phyloP scores from a whole-genome alignment of 2,329 filamentous ascomycete species.

The Colletotrichum sp. region DNA sequence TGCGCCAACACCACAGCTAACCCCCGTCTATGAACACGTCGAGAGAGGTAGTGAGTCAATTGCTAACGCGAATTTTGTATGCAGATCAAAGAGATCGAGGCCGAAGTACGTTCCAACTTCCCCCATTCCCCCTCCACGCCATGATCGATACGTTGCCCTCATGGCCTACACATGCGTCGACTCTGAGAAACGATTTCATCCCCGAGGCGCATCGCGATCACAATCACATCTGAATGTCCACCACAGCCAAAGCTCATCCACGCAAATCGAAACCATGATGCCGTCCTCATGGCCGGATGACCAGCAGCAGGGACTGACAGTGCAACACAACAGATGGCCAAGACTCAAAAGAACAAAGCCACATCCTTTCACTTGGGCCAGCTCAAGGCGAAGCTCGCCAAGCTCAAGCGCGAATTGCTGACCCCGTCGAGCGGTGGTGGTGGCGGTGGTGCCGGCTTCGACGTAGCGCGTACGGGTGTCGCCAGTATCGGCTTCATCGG shows the following conservation, averaged over 20 bases:
- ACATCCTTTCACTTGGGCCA: slow-evolving; percentile 94
- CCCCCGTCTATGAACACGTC: not conserved
- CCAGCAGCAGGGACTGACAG: not conserved
- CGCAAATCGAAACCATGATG: not conserved
- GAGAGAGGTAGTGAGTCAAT: not conserved
- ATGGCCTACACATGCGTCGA: not conserved
- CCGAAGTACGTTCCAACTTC: slow-evolving; percentile 70
- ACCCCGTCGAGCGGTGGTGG: slow-evolving; percentile 86
- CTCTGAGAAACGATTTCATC: not conserved
- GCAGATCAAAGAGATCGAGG: slow-evolving; percentile 95
- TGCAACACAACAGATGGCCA: slow-evolving; percentile 73
- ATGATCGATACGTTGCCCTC: not conserved
- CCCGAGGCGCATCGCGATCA: not conserved
- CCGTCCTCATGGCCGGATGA: not conserved
- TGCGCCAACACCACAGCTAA: slow-evolving; percentile 26
- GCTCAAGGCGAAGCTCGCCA: slow-evolving; percentile 96
- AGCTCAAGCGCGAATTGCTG: slow-evolving; percentile 94
- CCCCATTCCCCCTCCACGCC: slow-evolving; percentile 7
- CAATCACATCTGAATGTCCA: not conserved
- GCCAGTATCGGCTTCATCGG: slow-evolving; percentile 98
- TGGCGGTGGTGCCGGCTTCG: slow-evolving; percentile 87
- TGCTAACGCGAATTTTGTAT: slow-evolving; percentile 36
- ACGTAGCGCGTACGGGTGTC: slow-evolving; percentile 96
- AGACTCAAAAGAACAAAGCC: slow-evolving; percentile 96
- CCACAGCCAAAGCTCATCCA: not conserved